Evolutionary conservation across 192 early-diverging fungal genomes (phyloP), one percentile per base, ranked within the genome.

Genomic region (Chytriomyces sp.): DNA sequence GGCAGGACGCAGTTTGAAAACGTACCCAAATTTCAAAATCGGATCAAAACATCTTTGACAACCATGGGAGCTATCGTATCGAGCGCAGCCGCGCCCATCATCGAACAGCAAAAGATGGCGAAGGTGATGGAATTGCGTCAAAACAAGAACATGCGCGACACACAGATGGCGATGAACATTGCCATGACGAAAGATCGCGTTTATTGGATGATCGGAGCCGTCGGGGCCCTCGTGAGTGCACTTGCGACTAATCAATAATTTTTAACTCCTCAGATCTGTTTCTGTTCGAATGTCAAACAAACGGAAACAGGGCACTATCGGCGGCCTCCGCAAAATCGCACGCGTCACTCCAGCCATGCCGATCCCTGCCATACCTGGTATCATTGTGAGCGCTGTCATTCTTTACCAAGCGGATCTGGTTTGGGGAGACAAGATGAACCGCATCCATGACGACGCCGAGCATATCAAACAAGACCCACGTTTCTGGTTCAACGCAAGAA

Each of bases 61-160:
- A 56, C 5, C 28, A 56, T 56, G 54, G 54, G 54, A 56, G 54
- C 54, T 22, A 6, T 26, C 10, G 54, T 26, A 10, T 56, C 54
- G 5, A 22, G 14, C 5, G 26, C 26, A 10, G 54, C 54, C 10
- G 17, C 10, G 54, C 54, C 54, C 17, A 22, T 56, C 25, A 56
- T 56, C 28, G 54, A 56, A 25, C 10, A 56, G 54, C 54, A 56
- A 26, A 10, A 56, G 26, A 56, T 56, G 54, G 54, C 10, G 5
- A 56, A 56, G 28, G 25, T 56, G 5, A 56, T 56, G 54, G 54
- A 56, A 26, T 26, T 72, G 58, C 33, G 70, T 12, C 70, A 72
- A 30, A 52, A 62, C 44, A 72, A 72, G 40, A 72, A 72, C 39
- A 59, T 62, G 41, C 28, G 70, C 17, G 70, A 72, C 53, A 72